Percentiles rank a stretch among this genome's conserved stretches.
phyloP scores from a whole-genome alignment of 2,329 filamentous ascomycete species.

The Passalora sequoiae region DNA sequence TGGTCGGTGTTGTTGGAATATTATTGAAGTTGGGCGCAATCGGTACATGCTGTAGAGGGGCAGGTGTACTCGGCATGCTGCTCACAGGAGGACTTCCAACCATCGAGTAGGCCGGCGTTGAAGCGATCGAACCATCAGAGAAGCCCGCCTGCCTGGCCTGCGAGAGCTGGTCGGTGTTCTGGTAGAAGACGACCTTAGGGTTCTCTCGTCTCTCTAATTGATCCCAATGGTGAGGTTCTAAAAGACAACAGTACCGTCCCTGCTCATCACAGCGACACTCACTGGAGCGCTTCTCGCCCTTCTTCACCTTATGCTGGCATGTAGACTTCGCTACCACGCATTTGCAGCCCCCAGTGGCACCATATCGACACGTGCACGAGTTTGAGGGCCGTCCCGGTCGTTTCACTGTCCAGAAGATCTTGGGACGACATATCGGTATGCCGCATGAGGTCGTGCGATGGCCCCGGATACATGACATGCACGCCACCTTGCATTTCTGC shows the following conservation, averaged over 20 bases:
- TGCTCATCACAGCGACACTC: conserved; percentile 34
- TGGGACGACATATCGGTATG: conserved; percentile 32
- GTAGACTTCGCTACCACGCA: conserved; percentile 31
- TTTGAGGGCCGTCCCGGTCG: conserved; percentile 33
- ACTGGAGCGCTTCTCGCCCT: conserved; percentile 32
- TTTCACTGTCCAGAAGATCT: conserved; percentile 36
- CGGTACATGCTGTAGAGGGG: conserved; percentile 9
- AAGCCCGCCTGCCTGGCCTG: conserved; percentile 16
- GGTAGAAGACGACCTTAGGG: conserved; percentile 30
- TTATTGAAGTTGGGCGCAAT: conserved; percentile 15
- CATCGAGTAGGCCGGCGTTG: conserved; percentile 17
- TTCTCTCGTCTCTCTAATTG: conserved; percentile 27
- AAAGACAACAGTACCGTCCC: conserved; percentile 32
- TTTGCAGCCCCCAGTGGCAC: conserved; percentile 30
- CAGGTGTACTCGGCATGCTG: conserved; percentile 18
- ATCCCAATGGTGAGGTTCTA: conserved; percentile 32
- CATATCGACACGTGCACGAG: conserved; percentile 33
- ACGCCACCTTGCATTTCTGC: conserved; percentile 33
- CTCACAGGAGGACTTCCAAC: conserved; percentile 11
- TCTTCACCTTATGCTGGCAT: conserved; percentile 34
- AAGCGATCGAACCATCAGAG: conserved; percentile 12
- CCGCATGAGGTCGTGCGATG: conserved; percentile 34
- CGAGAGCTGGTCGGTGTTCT: too few species aligned
- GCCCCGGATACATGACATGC: conserved; percentile 35
- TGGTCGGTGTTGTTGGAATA: conserved; percentile 14